Evolutionary conservation across 2,329 filamentous ascomycete species (phyloP).

Genomic region (Escovopsis sp.): DNA sequence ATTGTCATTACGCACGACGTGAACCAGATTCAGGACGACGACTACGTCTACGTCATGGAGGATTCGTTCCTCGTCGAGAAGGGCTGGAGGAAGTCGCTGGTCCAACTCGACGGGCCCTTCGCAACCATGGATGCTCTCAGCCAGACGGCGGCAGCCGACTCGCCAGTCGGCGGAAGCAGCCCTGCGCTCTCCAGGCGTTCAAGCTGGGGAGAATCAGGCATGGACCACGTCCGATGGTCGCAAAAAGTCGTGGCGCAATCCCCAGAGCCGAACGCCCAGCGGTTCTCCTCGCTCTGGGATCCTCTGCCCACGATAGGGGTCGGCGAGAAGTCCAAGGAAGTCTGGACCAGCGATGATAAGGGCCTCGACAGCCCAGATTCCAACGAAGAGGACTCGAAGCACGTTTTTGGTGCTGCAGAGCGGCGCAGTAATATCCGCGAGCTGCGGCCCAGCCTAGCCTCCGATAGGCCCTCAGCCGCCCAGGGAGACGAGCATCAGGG

Average conservation of each 20-base stretch:
- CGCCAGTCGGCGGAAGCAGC: too few species aligned
- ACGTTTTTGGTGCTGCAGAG: constrained; percentile 11
- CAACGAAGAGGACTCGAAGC: constrained; percentile 6
- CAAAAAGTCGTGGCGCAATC: too few species aligned
- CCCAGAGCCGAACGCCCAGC: too few species aligned
- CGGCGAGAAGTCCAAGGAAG: too few species aligned
- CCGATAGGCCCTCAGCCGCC: constrained; percentile 4
- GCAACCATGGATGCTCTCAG: constrained; percentile 19
- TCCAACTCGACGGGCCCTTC: constrained; percentile 31
- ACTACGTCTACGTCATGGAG: constrained; percentile 72
- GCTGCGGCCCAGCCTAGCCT: constrained; percentile 5
- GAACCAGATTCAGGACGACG: constrained; percentile 52
- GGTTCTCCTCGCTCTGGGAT: too few species aligned
- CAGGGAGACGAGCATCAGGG: neutral
- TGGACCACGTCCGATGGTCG: neutral
- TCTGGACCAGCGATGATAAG: too few species aligned
- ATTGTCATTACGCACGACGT: constrained; percentile 90
- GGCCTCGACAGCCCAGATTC: neutral
- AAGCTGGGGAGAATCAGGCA: too few species aligned
- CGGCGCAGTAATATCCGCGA: constrained; percentile 16
- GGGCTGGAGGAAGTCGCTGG: constrained; percentile 46
- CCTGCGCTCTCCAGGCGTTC: too few species aligned
- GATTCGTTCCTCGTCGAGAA: constrained; percentile 51
- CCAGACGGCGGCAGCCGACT: too few species aligned
- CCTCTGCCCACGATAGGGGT: too few species aligned